Base-by-base conservation (phyloP, 345 rosid species). In the Toxicodendron radicans region DNA sequence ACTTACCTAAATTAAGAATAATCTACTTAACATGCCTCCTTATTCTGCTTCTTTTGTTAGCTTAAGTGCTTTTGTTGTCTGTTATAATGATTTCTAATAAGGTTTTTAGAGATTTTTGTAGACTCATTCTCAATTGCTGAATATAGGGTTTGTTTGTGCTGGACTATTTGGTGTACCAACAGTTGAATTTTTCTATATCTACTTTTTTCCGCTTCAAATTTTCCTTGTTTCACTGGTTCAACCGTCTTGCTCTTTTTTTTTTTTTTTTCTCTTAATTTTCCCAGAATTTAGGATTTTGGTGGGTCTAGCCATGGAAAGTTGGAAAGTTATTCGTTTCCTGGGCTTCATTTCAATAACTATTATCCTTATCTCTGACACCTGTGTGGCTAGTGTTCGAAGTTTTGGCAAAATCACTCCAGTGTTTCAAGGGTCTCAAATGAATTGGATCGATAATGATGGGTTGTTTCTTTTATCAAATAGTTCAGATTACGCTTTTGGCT, bases 391-490 rank as follows among this genome's bases (percentile, higher is more conserved):
- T 71, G 20, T 71, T 73, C 82, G 33, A 33, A 60, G 0, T 10
- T 60, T 0, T 1, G 95, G 90, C 46, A 80, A 51, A 57, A 79
- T 95, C 64, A 0, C 12, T 46, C 91, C 88, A 0, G 88, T 81
- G 9, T 88, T 82, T 74, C 77, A 53, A 76, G 98, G 96, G 46
- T 70, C 96, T 81, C 88, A 76, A 62, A 93, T 95, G 99, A 85
- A 75, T 51, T 91, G 83, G 86, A 82, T 95, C 58, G 90, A 86
- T 73, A 81, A 78, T 11, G 0, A 66, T 6, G 99, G 99, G 17
- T 0, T 91, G 72, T 90, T 95, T 79, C 94, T 95, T 41, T 0
- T 68, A 41, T 95, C 99, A 8, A 87, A 85, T 69, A 86, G 76
- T 76, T 87, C 89, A 21, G 79, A 24, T 52, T 95, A 90, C 27